Evolutionary conservation across 208 protist genomes (phyloP), one percentile per base, ranked within the genome.

Genomic region (Acanthamoeba castellanii): DNA sequence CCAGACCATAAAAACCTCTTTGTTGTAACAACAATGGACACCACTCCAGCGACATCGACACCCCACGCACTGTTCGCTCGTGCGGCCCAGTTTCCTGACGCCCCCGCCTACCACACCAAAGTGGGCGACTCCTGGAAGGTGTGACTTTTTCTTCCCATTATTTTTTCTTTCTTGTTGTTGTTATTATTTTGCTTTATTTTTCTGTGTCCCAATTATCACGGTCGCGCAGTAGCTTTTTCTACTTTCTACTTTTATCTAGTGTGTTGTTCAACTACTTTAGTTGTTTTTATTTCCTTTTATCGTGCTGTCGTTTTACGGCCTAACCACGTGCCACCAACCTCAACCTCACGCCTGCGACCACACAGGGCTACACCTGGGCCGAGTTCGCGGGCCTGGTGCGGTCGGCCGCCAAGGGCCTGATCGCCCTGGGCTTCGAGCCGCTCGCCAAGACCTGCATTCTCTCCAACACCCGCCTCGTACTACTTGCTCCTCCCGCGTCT

Each of bases 71-170:
- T 66, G 59, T 66, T 66, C 22, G 59, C 59, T n/a, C 16, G 59
- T 22, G 59, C 59, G 59, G 59, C 59, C 59, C 22, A 66, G 59
- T 66, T 66, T 66, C 59, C 59, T 22, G 59, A 78, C 70, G 70
- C 70, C 18, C 70, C 70, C 34, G 45, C 70, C 70, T 78, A 78
- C 70, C 70, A 78, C 30, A 45, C 70, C 70, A 78, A 78, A 78
- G 70, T 78, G 9, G 70, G 32, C n/a, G 32, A 78, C 70, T 0
- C n/a, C 70, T 78, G 70, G 70, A 45, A 78, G 22, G 22, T 11
- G 5, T 18, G 5, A 76, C 25, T 2, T 1, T 22, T n/a, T 13
- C 61, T 70, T 3, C 25, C 20, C 20, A 74, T 9, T 20, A 25
- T 59, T 59, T 22, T 59, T 59, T 59, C 22, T 13, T 3, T 22